phyloP scores from a whole-genome alignment of 2,329 filamentous ascomycete species.

The Onygenales sp. region DNA sequence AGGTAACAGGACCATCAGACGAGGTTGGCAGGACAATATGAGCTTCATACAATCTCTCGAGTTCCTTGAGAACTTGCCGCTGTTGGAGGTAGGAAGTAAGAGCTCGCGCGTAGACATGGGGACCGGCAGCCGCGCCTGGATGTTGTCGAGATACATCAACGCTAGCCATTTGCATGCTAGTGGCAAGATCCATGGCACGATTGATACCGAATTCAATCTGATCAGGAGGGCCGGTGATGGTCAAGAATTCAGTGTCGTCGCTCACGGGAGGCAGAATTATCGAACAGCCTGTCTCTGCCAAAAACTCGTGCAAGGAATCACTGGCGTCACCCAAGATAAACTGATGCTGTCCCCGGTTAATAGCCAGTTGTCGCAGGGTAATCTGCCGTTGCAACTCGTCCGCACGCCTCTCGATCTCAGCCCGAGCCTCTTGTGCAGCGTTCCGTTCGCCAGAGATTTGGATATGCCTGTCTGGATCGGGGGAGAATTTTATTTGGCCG shows the following conservation, averaged over 20 bases:
- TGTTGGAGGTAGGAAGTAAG: constrained; percentile 81
- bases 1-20: constrained; percentile 58
- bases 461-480: constrained; percentile 69
- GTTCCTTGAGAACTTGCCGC: constrained; percentile 67
- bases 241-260: constrained; percentile 73
- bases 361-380: constrained; percentile 66
- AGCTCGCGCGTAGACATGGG: constrained; percentile 70
- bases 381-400: constrained; percentile 67
- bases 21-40: constrained; percentile 73
- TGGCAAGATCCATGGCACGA: constrained; percentile 78
- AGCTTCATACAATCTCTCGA: constrained; percentile 73
- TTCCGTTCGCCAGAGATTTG: constrained; percentile 75
- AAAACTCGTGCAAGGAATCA: constrained; percentile 72
- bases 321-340: constrained; percentile 87
- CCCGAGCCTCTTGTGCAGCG: constrained; percentile 69
- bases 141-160: constrained; percentile 77
- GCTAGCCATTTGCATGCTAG: constrained; percentile 73
- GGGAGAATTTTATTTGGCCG: constrained; percentile 61
- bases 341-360: constrained; percentile 81
- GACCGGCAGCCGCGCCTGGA: constrained; percentile 60
- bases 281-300: constrained; percentile 80
- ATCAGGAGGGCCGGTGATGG: constrained; percentile 70
- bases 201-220: constrained; percentile 67
- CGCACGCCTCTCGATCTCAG: constrained; percentile 70
- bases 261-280: constrained; percentile 69